Base-by-base conservation (phyloP, 2,329 filamentous ascomycete species). In the Fusarium albidum region DNA sequence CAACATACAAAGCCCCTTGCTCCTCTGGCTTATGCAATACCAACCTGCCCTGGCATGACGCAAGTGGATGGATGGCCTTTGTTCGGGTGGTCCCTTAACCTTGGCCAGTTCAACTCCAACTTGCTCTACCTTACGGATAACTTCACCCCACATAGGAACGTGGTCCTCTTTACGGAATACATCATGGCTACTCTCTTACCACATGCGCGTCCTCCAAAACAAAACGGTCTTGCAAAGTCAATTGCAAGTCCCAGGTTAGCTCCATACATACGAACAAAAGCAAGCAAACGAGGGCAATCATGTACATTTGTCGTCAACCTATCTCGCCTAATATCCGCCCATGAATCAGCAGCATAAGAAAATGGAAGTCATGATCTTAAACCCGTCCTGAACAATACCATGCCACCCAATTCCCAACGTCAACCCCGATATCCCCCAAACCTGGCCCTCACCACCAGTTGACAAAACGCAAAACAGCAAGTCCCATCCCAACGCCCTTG, bases 401-500 rank as follows among this genome's bases (percentile, higher is more conserved):
- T 63, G 49, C 56, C 63, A 37, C 63, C 63, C 61, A 55, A 38
- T 33, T 47, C 46, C 58, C 44, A 35, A 55, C 50, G 51, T 61
- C 33, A 48, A 48, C 35, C 48, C 45, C 42, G 31, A 35, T 21
- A 28, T 49, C 47, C 42, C 52, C 41, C 45, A 49, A 55, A 46
- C 46, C 51, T 43, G 48, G 46, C 51, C n/a, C 57, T 61, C 54
- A 50, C 53, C 38, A 41, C 25, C 52, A 42, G 45, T 15, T 31
- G 33, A 17, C 45, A 44, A 34, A 34, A 52, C 27, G 33, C 39
- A 57, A 38, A 41, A 17, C 39, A 38, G 39, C 31, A 52, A 40
- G 39, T 26, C 49, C 56, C 32, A 46, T 42, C 53, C 50, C 33
- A 66, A 66, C 63, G 63, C 63, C 63, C 32, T 46, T 49, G 49